Evolutionary conservation across 208 protist species (phyloP).

Genomic region (Phytomonas sp.): DNA sequence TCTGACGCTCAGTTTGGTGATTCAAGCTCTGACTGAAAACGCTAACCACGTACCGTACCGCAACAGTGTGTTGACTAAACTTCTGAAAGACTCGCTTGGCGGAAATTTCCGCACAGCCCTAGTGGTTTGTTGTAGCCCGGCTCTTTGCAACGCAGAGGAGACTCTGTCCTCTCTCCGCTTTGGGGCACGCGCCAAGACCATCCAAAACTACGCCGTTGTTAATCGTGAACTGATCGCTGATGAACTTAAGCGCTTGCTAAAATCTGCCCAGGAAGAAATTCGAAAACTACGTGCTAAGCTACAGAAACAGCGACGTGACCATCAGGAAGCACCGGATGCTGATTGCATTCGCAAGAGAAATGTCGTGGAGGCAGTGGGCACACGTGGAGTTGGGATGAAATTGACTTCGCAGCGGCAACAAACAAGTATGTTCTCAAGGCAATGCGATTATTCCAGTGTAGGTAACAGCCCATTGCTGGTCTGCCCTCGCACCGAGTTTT

Average conservation of each 20-base stretch:
- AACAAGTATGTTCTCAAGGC: background rate
- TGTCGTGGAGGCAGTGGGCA: background rate
- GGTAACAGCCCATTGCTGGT: background rate
- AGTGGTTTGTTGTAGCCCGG: slow-evolving; percentile 82
- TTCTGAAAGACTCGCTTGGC: slow-evolving; percentile 83
- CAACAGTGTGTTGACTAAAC: slow-evolving; percentile 82
- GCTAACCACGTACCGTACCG: slow-evolving; percentile 75
- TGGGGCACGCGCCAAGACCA: slow-evolving; percentile 73
- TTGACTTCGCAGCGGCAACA: slow-evolving; percentile 1
- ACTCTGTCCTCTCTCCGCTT: slow-evolving; percentile 88
- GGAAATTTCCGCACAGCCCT: slow-evolving; percentile 88
- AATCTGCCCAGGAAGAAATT: slow-evolving; percentile 61
- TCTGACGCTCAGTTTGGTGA: slow-evolving; percentile 78
- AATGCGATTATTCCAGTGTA: background rate
- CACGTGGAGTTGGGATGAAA: background rate
- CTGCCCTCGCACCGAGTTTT: background rate
- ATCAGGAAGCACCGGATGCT: background rate
- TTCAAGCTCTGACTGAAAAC: slow-evolving; percentile 69
- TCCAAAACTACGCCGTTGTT: slow-evolving; percentile 73
- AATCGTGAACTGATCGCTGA: slow-evolving; percentile 70
- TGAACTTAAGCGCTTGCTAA: slow-evolving; percentile 69
- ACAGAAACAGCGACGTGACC: slow-evolving; percentile 9
- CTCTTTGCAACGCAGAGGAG: slow-evolving; percentile 67
- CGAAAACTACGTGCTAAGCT: slow-evolving; percentile 26
- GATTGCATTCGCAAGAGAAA: background rate